These are phyloP conservation scores for Calonectria multiphialidica DNA, from an alignment of 2,329 filamentous ascomycete genomes.

Conservation along the genomic window DNA sequence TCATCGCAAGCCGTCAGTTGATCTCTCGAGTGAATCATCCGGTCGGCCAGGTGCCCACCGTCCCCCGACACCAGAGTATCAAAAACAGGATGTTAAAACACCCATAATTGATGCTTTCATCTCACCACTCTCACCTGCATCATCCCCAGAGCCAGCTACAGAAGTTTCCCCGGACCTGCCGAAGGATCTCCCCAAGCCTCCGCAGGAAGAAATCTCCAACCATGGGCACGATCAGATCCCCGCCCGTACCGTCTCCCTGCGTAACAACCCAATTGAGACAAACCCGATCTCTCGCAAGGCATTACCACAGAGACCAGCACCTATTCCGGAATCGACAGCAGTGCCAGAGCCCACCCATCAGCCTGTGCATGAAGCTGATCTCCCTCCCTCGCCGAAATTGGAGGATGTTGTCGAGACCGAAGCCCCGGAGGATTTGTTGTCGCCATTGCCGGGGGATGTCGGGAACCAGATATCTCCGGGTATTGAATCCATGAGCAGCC, in stretches of 20 bases:
- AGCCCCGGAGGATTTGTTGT: conserved; percentile 39
- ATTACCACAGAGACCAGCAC: conserved; percentile 36
- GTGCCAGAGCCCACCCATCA: not conserved
- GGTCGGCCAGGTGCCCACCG: conserved; percentile 46
- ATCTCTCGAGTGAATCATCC: conserved; percentile 35
- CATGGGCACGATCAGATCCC: conserved; percentile 19
- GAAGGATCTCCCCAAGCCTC: conserved; percentile 32
- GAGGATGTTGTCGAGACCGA: conserved; percentile 9
- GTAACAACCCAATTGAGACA: conserved; percentile 27
- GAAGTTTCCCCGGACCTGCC: conserved; percentile 53
- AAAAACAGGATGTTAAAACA: conserved; percentile 55
- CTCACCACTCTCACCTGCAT: conserved; percentile 59
- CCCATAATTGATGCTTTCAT: conserved; percentile 51
- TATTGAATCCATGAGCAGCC: conserved; percentile 35
- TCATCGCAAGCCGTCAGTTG: conserved; percentile 38
- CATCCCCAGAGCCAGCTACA: conserved; percentile 54
- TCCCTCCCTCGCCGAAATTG: not conserved
- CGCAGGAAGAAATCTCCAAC: conserved; percentile 5
- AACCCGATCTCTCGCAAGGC: conserved; percentile 44
- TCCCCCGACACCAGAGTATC: conserved; percentile 64
- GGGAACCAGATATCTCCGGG: conserved; percentile 32
- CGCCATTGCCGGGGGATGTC: conserved; percentile 27
- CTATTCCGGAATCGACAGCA: conserved; percentile 36
- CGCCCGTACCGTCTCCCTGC: conserved; percentile 28
- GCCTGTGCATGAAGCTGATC: not conserved